Percentiles rank a stretch among this genome's conserved stretches.
These are phyloP conservation scores for Emiliania huxleyi DNA, from an alignment of 78 protist species.

Conservation along the genomic window DNA sequence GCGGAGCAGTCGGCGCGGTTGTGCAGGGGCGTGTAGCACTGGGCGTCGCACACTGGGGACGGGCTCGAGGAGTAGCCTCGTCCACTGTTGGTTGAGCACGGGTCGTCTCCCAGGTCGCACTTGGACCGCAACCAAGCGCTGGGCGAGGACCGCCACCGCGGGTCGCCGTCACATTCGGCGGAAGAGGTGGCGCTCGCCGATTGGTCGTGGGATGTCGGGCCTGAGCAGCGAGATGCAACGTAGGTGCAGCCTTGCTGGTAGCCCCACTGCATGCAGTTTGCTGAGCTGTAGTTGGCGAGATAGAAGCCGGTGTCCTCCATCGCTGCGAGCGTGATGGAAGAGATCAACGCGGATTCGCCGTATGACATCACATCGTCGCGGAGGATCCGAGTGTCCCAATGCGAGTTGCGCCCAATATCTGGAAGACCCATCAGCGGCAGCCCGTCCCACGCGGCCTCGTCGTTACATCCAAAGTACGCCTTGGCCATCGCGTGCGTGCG, in stretches of 20 bases:
- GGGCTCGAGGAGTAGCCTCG: neutral
- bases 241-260: neutral
- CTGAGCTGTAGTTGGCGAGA: neutral
- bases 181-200: neutral
- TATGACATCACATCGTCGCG: slow-evolving; percentile 20
- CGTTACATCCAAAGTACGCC: neutral
- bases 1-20: neutral
- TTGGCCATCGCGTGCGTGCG: neutral
- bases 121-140: neutral
- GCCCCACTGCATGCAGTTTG: neutral
- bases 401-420: neutral
- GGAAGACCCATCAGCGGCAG: slow-evolving; percentile 12
- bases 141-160: neutral
- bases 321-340: neutral
- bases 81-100: neutral
- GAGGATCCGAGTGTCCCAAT: neutral
- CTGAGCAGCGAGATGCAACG: neutral
- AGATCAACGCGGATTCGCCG: neutral
- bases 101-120: neutral
- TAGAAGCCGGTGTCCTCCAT: neutral
- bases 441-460: neutral
- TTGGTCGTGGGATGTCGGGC: neutral
- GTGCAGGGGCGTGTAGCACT: neutral
- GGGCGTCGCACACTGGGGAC: neutral
- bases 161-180: neutral